Evolutionary conservation across 2,329 filamentous ascomycete species (phyloP).

Genomic region (Ceratocystis alfenasii): DNA sequence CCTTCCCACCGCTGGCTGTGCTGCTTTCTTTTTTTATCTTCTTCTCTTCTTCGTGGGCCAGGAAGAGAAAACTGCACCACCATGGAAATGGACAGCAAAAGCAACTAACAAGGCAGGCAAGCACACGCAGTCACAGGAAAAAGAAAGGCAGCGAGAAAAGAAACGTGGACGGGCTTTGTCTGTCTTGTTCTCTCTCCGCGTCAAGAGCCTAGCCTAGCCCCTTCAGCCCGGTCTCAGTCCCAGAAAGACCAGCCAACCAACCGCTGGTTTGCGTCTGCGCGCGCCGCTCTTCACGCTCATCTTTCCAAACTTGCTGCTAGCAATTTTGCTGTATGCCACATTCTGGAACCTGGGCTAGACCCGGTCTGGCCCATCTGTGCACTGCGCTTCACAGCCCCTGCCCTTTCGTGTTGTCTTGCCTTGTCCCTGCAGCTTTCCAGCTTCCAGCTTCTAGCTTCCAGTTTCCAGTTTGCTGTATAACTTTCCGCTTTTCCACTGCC

Average conservation of each 20-base stretch:
- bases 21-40: background rate
- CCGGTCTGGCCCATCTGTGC: constrained; percentile 1
- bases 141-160: background rate
- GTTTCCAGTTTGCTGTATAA: no score
- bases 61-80: background rate
- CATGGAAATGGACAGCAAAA: background rate
- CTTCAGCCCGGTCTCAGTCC: no score
- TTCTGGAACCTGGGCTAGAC: constrained; percentile 9
- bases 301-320: background rate
- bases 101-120: background rate
- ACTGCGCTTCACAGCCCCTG: background rate
- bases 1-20: background rate
- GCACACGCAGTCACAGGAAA: background rate
- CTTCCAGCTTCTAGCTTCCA: background rate
- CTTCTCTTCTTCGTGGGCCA: background rate
- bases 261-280: background rate
- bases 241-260: background rate
- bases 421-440: constrained; percentile 7
- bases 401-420: background rate
- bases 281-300: background rate
- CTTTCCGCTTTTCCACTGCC: no score
- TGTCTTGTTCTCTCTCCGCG: background rate
- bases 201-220: no score
- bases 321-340: background rate
- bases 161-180: background rate